Evolutionary conservation across 768 basidiomycete genomes (phyloP), one percentile per base, ranked within the genome.

Genomic region (Mycena vulgaris): DNA sequence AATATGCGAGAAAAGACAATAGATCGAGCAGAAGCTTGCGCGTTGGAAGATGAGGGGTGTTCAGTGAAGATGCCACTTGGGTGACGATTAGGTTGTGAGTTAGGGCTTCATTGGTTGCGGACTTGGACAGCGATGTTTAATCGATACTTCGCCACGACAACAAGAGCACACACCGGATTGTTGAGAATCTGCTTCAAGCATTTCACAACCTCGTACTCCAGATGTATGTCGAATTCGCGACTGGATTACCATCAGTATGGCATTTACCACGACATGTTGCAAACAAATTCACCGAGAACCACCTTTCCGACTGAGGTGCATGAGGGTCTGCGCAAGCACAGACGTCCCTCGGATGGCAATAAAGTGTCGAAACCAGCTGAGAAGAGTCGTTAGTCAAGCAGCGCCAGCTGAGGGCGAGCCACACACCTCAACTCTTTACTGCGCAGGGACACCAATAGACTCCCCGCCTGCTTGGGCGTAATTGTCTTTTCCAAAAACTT

Each of bases 171-270:
- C 71, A 91, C 91, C 56, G 78, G 77, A 75, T 82, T 87, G 75
- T 97, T 97, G 45, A 98, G 83, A 30, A 97, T 92, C 30, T 89
- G 89, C 76, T 90, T 93, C 69, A 99, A 80, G 79, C 95, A 96
- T 80, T 96, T 97, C 66, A 93, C 88, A 58, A 97, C 84, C 82
- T 98, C 97, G 59, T 95, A 90, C 80, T 99, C 97, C 27, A 98
- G 81, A 17, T 82, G 79, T 39, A 88, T 86, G 75, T 98, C 96
- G 21, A 80, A 78, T 57, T 90, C 90, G 48, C 87, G 85, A 68
- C 92, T 92, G 40, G 25, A 19, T 72, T 63, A 74, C 7, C 48
- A 69, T 35, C 8, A 68, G 28, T 39, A 51, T 21, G 27, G 13
- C 19, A 47, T 47, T 31, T 11, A 47, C n/a, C 28, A 42, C 37